Evolutionary conservation across 441 rosid genomes (phyloP), one percentile per base, ranked within the genome.

Genomic region (Raphanus hybrid): DNA sequence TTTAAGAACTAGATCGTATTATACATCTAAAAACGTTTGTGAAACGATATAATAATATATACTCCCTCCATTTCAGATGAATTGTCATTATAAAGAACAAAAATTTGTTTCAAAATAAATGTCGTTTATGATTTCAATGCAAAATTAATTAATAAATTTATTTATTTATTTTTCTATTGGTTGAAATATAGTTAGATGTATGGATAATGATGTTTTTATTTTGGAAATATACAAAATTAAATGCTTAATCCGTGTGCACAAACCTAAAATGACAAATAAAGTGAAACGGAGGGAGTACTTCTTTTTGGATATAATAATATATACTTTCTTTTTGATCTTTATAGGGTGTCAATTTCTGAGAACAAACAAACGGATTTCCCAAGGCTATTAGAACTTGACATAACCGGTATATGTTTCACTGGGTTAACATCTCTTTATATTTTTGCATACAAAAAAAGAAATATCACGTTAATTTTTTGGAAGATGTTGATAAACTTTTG

Each of bases 281-380:
- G 18, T 18, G 18, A 18, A 18, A 18, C 18, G 18, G 18, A 18
- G 18, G 18, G 18, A 18, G 18, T 18, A 18, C 18, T 18, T 18
- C 18, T 18, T 18, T 18, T 18, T 18, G 18, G 18, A 18, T 18
- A 20, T 29, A 29, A 29, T 29, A 29, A 23, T 0, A 27, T 16
- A 32, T 2, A 10, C 75, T 0, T n/a, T 34, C 3, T 10, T 27
- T 14, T 41, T 57, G 18, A 58, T 77, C 29, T 29, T 37, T 20
- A 34, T 39, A 78, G 81, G 66, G 78, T 78, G 1, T 62, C 78
- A 62, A 37, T 78, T 12, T 54, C 78, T 18, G 70, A 78, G 61
- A 55, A 62, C 23, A 69, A 39, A 6, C 66, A 52, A 69, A 27
- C 26, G 4, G 75, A 74, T 73, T 54, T 68, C 2, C 32, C 41